A percentile compares a stretch with the other conserved stretches of the same genome.
These are phyloP conservation scores for Geotrichum reessii DNA, from an alignment of 1,139 yeast species.

Conservation along the genomic window DNA sequence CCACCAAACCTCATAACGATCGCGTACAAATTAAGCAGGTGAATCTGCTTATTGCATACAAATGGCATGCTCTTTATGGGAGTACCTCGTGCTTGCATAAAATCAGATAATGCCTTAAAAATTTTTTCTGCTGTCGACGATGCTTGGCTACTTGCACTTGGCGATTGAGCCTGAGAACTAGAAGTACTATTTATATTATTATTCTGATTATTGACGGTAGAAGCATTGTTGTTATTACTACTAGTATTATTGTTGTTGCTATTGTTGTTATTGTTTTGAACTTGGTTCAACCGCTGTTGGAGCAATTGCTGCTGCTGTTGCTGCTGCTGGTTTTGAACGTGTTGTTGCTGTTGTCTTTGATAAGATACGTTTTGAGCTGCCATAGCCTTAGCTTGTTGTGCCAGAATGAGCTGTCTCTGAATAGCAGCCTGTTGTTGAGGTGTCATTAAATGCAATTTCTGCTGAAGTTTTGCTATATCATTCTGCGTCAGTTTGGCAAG, in stretches of 20 bases:
- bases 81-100: slow-evolving; percentile 69
- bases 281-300: not conserved
- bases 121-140: slow-evolving; percentile 45
- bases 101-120: slow-evolving; percentile 58
- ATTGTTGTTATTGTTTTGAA: not conserved
- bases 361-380: not conserved
- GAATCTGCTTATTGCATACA: slow-evolving; percentile 58
- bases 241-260: not conserved
- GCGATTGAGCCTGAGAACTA: not conserved
- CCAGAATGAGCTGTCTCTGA: slow-evolving; percentile 10
- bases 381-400: slow-evolving; percentile 7
- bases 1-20: slow-evolving; percentile 75
- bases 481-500: slow-evolving; percentile 11
- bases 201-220: slow-evolving; percentile 9
- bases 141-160: slow-evolving; percentile 4
- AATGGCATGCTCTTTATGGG: slow-evolving; percentile 56
- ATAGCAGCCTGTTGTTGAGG: slow-evolving; percentile 17
- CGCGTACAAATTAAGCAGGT: slow-evolving; percentile 62
- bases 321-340: slow-evolving; percentile 7
- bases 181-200: slow-evolving; percentile 12
- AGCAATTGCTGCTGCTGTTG: slow-evolving; percentile 7
- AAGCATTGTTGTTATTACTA: slow-evolving; percentile 7
- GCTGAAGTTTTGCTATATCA: slow-evolving; percentile 11
- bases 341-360: slow-evolving; percentile 6
- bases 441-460: slow-evolving; percentile 9